phyloP scores from a whole-genome alignment of 345 rosid genomes.

The Orychophragmus violaceus region DNA sequence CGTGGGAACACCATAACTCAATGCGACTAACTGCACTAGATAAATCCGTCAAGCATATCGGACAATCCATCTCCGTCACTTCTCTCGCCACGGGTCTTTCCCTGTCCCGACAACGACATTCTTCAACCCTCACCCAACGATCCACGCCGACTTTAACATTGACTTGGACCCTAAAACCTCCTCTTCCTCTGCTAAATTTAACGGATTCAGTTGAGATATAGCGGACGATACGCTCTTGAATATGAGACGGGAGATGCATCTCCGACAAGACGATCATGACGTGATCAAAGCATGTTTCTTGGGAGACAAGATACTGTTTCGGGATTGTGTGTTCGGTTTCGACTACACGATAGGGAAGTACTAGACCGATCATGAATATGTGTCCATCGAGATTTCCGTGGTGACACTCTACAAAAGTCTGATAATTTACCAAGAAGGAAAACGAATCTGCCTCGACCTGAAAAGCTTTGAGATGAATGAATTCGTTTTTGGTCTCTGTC shows the following conservation, averaged over 20 bases:
- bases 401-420: neutral
- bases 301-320: neutral
- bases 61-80: neutral
- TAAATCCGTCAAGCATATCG: neutral
- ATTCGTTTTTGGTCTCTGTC: neutral
- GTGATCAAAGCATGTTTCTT: neutral
- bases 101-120: no score
- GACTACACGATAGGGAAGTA: no score
- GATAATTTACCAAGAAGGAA: neutral
- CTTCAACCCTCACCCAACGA: no score
- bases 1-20: slow-evolving; percentile 2
- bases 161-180: neutral
- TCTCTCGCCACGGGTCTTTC: neutral
- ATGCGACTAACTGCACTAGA: neutral
- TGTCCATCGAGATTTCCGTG: neutral
- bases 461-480: neutral
- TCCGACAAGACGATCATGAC: neutral
- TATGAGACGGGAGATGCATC: neutral
- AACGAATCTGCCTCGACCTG: neutral
- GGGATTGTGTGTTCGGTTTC: neutral
- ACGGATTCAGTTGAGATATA: neutral
- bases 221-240: neutral
- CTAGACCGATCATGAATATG: no score
- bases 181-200: neutral
- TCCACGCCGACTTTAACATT: neutral